Base-by-base conservation (phyloP, 2,329 filamentous ascomycete species). In the Stagonosporopsis vannaccii region DNA sequence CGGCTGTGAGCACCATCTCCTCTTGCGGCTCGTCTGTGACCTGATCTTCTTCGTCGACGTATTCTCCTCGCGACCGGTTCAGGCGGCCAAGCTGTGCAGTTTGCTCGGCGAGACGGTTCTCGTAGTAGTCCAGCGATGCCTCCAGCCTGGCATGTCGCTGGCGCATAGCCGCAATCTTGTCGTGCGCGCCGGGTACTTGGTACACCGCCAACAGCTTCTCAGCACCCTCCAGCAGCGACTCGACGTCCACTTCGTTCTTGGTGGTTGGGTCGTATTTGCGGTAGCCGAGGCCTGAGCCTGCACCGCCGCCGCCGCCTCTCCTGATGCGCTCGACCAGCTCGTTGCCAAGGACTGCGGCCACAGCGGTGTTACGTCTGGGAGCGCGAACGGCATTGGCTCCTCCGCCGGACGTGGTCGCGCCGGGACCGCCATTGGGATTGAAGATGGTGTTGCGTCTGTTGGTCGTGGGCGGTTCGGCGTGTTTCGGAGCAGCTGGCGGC, bases 181-280 rank as follows among this genome's bases (percentile, higher is more conserved):
- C 91, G 15, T 84, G 76, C 4, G 91, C 91, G 4, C 92, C 93
- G 0, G 90, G 85, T 25, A 96, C 84, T 30, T 91, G 89, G 72
- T 97, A 98, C 25, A 97, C 93, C 40, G 85, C 85, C 66, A 92
- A 93, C 26, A 98, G 84, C 80, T 92, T 97, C 80, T 97, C 92
- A 0, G 93, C 94, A 0, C 94, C 93, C 49, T 85, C 83, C 20
- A 99, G 82, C 26, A 99, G 79, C 1, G 96, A 83, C 68, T 96
- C 91, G 3, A 98, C 87, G 74, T 98, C 91, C 2, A 97, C 83
- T 22, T 96, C 92, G 9, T 88, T 89, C 60, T 83, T 85, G 39
- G 78, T 79, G 43, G 77, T 78, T 12, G 74, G 73, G 32, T 81
- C 80, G 48, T 68, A 75, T 26, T 69, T 69, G 33, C 73, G 65